phyloP scores from a whole-genome alignment of 108 stramenopile genomes.

The Aurantiochytrium sp. region DNA sequence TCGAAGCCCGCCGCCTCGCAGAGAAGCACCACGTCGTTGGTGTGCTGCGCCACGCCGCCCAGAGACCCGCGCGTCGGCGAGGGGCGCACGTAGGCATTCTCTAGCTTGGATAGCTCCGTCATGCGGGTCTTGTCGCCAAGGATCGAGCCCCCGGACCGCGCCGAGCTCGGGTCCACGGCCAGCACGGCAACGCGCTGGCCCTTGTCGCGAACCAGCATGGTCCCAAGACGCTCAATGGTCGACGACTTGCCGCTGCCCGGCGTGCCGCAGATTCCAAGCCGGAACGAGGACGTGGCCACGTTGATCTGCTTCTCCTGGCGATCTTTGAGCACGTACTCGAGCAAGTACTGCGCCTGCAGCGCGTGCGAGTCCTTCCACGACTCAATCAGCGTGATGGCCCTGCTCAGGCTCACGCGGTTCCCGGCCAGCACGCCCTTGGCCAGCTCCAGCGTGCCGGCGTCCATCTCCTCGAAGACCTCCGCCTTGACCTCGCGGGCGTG shows the following conservation, averaged over 20 bases:
- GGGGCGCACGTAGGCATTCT: slow-evolving; percentile 79
- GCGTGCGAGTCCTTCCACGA: neutral
- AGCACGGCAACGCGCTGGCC: neutral
- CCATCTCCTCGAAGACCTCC: neutral
- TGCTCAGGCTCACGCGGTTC: slow-evolving; percentile 13
- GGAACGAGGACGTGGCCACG: slow-evolving; percentile 12
- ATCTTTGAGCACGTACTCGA: neutral
- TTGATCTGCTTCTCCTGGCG: neutral
- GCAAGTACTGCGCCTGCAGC: neutral
- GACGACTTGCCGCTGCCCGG: slow-evolving; percentile 63
- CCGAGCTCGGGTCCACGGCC: slow-evolving; percentile 73
- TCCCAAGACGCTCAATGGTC: slow-evolving; percentile 51
- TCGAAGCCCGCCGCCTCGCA: slow-evolving; percentile 82
- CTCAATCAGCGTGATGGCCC: slow-evolving; percentile 47
- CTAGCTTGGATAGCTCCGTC: slow-evolving; percentile 73
- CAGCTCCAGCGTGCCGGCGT: neutral
- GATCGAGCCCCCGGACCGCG: slow-evolving; percentile 85
- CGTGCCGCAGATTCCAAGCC: slow-evolving; percentile 61
- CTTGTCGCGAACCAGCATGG: neutral
- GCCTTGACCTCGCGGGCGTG: neutral
- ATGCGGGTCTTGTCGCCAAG: slow-evolving; percentile 97
- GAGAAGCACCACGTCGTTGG: slow-evolving; percentile 83
- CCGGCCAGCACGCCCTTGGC: slow-evolving; percentile 39
- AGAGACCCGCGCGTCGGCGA: slow-evolving; percentile 81
- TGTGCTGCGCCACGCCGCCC: slow-evolving; percentile 86